Evolutionary conservation across 1,139 yeast species (phyloP), one percentile per base, ranked within the genome.

Genomic region (Suhomyces maxii): DNA sequence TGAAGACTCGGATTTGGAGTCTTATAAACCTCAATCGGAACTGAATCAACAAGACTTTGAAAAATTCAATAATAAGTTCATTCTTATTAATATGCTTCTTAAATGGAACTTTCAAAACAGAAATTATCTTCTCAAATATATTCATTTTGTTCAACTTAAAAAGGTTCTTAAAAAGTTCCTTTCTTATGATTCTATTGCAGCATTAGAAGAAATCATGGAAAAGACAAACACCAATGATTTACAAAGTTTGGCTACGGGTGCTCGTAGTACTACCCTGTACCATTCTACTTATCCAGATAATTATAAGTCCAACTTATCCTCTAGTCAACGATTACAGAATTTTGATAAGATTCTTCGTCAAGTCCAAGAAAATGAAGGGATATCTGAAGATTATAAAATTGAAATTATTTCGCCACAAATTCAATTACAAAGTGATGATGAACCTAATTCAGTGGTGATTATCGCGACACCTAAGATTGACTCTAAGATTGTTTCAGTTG

Each of bases 381-480:
- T 82, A 6, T 76, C 76, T 14, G 89, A 85, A 53, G 82, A 85
- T 43, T 88, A 81, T 57, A 63, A 84, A 52, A 74, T 91, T 39
- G 88, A 88, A 49, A 75, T 91, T 34, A 73, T 89, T 10, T 80
- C 91, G 1, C 98, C 99, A 0, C 98, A 93, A 61, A 81, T 93
- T 42, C 96, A 91, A 60, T 64, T 91, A 23, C 84, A 86, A 50
- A 78, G 88, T 43, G 84, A 84, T 33, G 80, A 80, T 44, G 80
- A 81, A 40, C 81, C 83, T 0, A 80, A 80, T 41, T 76, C 86
- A 2, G 82, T 88, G 45, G 77, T 89, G n/a, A 40, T 57, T 6
- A 49, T 61, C 3, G 50, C 79, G 0, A 66, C 79, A 0, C 80
- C 80, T 2, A 50, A 55, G 2, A 69, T 76, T 36, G 70, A 71